Base-by-base conservation (phyloP, 352 stramenopile species). In the Globisporangium solare region DNA sequence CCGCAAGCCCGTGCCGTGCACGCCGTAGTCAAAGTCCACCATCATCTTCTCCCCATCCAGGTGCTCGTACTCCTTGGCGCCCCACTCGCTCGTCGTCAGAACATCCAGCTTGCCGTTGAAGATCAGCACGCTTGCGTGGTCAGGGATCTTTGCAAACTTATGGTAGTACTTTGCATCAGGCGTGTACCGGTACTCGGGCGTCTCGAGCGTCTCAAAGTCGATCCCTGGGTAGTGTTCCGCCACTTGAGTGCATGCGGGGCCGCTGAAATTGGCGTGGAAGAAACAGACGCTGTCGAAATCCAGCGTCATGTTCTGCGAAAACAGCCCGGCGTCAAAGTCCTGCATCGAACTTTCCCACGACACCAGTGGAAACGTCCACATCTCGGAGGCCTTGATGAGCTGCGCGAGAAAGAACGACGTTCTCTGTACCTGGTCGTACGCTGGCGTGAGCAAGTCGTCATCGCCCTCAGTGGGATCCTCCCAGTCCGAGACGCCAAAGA, bases 51-150 rank as follows among this genome's bases (percentile, higher is more conserved):
- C n/a, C 3, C 37, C 32, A 8, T 49, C 51, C 10, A 79, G 31
- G 32, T 64, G 61, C 18, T 52, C 54, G 54, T 46, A 60, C 47
- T 73, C 35, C 12, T 47, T 12, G 2, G 50, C 39, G 0, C 57
- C 67, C 14, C 55, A 56, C 40, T 79, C 68, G 31, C 31, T 41
- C 1, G 51, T 22, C 15, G 68, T 79, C 48, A 60, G 45, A 41
- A 67, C 63, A 54, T 79, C 71, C 47, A 76, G 24, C 0, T 47
- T 52, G 14, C 71, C 66, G 41, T 62, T 76, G 47, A 79, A 40
- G 22, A 78, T 27, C 32, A 82, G 12, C 13, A 69, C 64, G n/a
- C 60, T 68, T n/a, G 61, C 49, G 48, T 63, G 32, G 12, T 47
- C 37, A 0, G 66, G 47, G n/a, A 81, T 61, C 20, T 37, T 32